These are phyloP conservation scores for Diaporthe humulicola DNA, from an alignment of 2,329 filamentous ascomycete genomes.

Conservation along the genomic window DNA sequence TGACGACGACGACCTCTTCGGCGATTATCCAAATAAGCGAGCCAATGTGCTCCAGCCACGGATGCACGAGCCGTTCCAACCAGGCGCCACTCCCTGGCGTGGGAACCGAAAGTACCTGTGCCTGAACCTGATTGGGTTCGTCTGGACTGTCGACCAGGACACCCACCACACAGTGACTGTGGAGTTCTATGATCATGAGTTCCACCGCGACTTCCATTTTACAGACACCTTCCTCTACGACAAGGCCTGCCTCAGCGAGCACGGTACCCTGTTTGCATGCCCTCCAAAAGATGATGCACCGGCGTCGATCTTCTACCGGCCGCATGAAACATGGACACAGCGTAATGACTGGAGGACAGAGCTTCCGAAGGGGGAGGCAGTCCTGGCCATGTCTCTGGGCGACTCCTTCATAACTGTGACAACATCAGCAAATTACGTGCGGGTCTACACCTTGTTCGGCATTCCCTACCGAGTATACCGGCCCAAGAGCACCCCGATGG, in stretches of 20 bases:
- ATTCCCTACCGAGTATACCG: conserved; percentile 90
- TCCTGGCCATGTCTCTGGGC: conserved; percentile 90
- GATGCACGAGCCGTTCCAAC: conserved; percentile 89
- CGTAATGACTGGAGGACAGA: conserved; percentile 90
- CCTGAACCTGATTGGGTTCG: conserved; percentile 91
- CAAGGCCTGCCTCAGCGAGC: conserved; percentile 91
- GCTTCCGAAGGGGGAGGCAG: conserved; percentile 87
- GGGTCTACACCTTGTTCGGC: conserved; percentile 93
- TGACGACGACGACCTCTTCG: conserved; percentile 65
- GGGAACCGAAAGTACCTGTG: conserved; percentile 95
- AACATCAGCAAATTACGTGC: conserved; percentile 88
- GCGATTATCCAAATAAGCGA: conserved; percentile 62
- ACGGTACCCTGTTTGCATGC: conserved; percentile 88
- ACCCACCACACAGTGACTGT: conserved; percentile 94
- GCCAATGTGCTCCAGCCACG: conserved; percentile 68
- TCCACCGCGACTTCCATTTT: conserved; percentile 95
- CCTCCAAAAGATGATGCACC: conserved; percentile 73
- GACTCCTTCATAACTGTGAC: conserved; percentile 92
- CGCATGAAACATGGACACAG: conserved; percentile 96
- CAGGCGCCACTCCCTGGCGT: conserved; percentile 94
- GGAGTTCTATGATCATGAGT: conserved; percentile 96
- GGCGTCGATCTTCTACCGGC: conserved; percentile 93
- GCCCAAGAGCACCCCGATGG: conserved; percentile 89
- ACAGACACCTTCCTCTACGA: conserved; percentile 97
- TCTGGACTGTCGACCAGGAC: conserved; percentile 98